Evolutionary conservation across 345 rosid genomes (phyloP), one percentile per base, ranked within the genome.

Genomic region (Cardiospermum halicacabum): DNA sequence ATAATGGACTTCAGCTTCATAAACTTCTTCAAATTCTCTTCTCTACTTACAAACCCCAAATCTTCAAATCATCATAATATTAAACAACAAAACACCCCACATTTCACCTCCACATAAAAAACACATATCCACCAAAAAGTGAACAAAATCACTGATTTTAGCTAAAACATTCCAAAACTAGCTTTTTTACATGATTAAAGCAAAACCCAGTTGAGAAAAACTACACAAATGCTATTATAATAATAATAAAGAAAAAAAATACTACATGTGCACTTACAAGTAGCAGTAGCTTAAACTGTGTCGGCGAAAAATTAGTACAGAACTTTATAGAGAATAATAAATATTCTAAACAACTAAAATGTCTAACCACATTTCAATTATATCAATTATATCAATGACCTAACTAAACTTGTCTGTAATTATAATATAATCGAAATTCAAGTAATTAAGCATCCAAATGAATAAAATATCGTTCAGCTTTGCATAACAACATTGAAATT

Each of bases 1-100:
- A 81, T 74, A 18, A 77, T 62, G 64, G 71, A 74, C 77, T 78
- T 77, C 47, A 72, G 76, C 86, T 73, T 82, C 92, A 82, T 87
- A 77, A 68, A 75, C 69, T 60, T 65, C 45, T 66, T 16, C 3
- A 32, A 57, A 60, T 53, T 56, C 58, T 63, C n/a, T n/a, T n/a
- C 69, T 37, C 71, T 65, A 55, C 49, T 65, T 64, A 53, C 39
- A 56, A 56, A 36, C 56, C 67, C 75, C 27, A 11, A 63, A 60
- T 43, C 54, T 56, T 70, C 68, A 66, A 55, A 68, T n/a, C n/a
- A n/a, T 74, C 22, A 64, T 25, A 54, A 59, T 18, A 60, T 37
- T 67, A 69, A 67, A 25, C 66, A 58, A 71, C n/a, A 43, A 24
- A 22, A 21, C 21, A 37, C 51, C 74, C 74, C 73, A 64, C 85